phyloP scores from a whole-genome alignment of 1,284 basidiomycete genomes.

The Cystobasidium pallidum region DNA sequence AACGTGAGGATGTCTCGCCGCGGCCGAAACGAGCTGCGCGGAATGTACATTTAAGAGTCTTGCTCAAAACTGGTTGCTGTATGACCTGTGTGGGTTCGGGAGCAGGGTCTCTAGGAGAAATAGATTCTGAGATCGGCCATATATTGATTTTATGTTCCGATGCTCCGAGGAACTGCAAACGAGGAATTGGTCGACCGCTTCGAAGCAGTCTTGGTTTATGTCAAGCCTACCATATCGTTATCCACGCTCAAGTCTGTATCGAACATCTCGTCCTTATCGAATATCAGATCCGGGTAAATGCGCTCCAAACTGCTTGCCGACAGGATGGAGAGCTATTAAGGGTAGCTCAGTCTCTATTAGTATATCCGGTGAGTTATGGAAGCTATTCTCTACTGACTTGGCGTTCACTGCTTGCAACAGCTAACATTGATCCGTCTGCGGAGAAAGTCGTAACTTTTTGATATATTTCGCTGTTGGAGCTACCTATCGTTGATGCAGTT shows the following conservation, averaged over 20 bases:
- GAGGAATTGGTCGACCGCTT: neutral
- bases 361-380: no score
- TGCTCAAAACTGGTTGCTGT: conserved; percentile 50
- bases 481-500: conserved; percentile 6
- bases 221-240: conserved; percentile 40
- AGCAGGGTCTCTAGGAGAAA: neutral
- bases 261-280: conserved; percentile 50
- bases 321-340: conserved; percentile 48
- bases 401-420: conserved; percentile 67
- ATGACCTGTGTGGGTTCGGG: conserved; percentile 49
- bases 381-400: conserved; percentile 57
- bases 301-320: conserved; percentile 41
- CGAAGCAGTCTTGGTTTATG: neutral
- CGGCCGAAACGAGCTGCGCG: conserved; percentile 73
- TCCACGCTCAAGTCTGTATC: conserved; percentile 50
- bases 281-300: conserved; percentile 45
- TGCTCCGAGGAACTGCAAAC: conserved; percentile 26
- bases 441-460: conserved; percentile 80
- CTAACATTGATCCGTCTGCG: conserved; percentile 65
- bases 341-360: no score
- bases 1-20: conserved; percentile 60
- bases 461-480: conserved; percentile 44
- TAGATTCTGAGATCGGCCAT: conserved; percentile 22
- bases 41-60: conserved; percentile 64
- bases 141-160: conserved; percentile 39